Evolutionary conservation across 2,329 filamentous ascomycete species (phyloP), one percentile per base, ranked within the genome.

Genomic region (Trichophyton verrucosum): DNA sequence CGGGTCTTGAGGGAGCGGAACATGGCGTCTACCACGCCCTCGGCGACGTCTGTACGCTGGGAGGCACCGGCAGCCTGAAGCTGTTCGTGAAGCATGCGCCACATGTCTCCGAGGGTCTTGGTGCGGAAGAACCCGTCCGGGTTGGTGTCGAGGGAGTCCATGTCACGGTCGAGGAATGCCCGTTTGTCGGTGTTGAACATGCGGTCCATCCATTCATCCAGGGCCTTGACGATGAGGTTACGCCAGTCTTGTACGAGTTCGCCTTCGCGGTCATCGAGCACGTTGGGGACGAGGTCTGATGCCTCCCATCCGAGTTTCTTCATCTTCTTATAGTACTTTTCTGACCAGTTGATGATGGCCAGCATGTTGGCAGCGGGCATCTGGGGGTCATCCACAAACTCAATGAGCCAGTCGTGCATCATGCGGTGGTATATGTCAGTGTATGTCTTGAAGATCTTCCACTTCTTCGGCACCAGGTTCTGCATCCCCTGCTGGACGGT

Each of bases 251-350:
- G 86, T 60, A 99, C 89, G 15, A 99, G 81, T 72, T 99, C 94
- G 44, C 85, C 81, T 74, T 95, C 91, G 63, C 92, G 85, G 69
- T 91, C 89, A 75, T 97, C 94, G 63, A 99, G 85, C 61, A 97
- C 83, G 68, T 96, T 91, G 0, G 91, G 91, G 58, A 81, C 77
- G 33, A 99, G 79, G n/a, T 92, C 85, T 59, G 88, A 81, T 69
- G 86, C 82, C 33, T 81, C 77, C 75, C 92, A 87, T 27, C 91
- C 91, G 17, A 99, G 82, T 74, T 95, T 95, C 69, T 80, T 81
- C 91, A 99, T 96, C 76, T 96, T 96, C 69, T 86, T 83, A 75
- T 97, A 95, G 77, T 99, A 99, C 71, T 92, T 94, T 64, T 95
- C 89, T 3, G 89, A 89, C 87, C 92, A 99, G 70, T 95, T 88